These are phyloP conservation scores for Rhizopogon sp. DNA, from an alignment of 768 basidiomycete genomes.

Conservation along the genomic window DNA sequence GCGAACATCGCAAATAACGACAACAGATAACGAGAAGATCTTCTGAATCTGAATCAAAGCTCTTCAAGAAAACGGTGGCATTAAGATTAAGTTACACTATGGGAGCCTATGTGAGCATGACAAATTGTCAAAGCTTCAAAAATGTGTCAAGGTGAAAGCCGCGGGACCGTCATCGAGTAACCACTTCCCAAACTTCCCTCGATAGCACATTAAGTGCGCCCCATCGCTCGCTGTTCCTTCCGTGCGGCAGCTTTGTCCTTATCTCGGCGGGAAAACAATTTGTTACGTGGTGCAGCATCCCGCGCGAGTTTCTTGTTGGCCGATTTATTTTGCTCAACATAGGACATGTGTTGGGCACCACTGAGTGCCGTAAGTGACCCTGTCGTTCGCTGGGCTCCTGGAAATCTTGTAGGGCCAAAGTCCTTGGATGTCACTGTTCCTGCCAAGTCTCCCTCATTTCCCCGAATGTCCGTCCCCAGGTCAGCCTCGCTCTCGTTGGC, in stretches of 20 bases:
- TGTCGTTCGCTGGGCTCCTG: conserved; percentile 68
- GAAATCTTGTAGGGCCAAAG: conserved; percentile 66
- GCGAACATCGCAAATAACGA: not conserved
- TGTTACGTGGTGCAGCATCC: conserved; percentile 56
- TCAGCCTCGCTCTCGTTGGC: conserved; percentile 90
- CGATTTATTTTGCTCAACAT: conserved; percentile 87
- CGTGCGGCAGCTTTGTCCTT: conserved; percentile 59
- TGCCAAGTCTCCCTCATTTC: conserved; percentile 79
- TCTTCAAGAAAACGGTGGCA: not conserved
- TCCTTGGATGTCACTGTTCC: conserved; percentile 86
- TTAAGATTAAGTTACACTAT: not conserved
- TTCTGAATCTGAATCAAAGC: too few species aligned
- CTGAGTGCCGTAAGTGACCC: conserved; percentile 81
- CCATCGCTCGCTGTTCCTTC: conserved; percentile 36
- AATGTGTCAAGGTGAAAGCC: not conserved
- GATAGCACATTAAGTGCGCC: conserved; percentile 17
- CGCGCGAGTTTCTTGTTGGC: conserved; percentile 76
- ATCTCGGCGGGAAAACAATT: conserved; percentile 79
- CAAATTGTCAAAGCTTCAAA: not conserved
- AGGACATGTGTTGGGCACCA: conserved; percentile 90
- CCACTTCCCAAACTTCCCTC: not conserved
- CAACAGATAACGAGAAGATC: too few species aligned
- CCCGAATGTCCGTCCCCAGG: conserved; percentile 77
- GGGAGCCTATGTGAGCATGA: not conserved
- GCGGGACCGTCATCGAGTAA: not conserved